These are phyloP conservation scores for Hypoxylon rickii DNA, from an alignment of 495 filamentous ascomycete genomes.

Conservation along the genomic window DNA sequence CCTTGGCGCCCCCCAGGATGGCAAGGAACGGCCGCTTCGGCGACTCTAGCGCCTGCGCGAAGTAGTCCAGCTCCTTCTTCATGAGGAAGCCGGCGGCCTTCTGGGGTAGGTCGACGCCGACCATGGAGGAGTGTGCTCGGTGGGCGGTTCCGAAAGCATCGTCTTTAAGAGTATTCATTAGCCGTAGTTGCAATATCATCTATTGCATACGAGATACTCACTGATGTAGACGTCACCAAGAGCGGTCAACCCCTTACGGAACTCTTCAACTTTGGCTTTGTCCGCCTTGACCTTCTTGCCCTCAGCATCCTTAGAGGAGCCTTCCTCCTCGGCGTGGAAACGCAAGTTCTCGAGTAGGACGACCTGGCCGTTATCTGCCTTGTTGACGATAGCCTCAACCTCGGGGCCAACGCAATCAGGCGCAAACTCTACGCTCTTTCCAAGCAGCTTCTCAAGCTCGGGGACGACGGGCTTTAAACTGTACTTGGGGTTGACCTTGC, in stretches of 20 bases:
- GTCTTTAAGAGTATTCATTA: slow-evolving; percentile 57
- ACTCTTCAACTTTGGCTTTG: slow-evolving; percentile 86
- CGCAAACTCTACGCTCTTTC: slow-evolving; percentile 81
- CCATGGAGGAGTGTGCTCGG: slow-evolving; percentile 98
- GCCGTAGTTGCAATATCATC: no score
- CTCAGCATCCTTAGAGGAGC: slow-evolving; percentile 84
- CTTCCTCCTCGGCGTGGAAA: slow-evolving; percentile 98
- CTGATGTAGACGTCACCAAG: slow-evolving; percentile 97
- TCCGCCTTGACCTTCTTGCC: slow-evolving; percentile 99
- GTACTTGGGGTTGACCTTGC: slow-evolving; percentile 89
- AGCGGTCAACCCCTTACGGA: slow-evolving; percentile 92
- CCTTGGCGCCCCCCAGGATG: slow-evolving; percentile 97
- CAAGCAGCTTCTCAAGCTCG: slow-evolving; percentile 88
- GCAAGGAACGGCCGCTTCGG: slow-evolving; percentile 96
- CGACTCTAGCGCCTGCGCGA: slow-evolving; percentile 92
- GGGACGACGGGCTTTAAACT: slow-evolving; percentile 88
- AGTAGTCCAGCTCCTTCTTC: slow-evolving; percentile 99
- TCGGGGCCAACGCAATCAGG: slow-evolving; percentile 89
- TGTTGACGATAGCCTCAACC: slow-evolving; percentile 86
- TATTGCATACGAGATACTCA: slow-evolving; percentile 58
- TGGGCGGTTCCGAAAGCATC: slow-evolving; percentile 99
- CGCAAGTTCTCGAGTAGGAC: slow-evolving; percentile 96
- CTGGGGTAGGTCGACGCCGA: slow-evolving; percentile 91
- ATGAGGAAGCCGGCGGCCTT: slow-evolving; percentile 97
- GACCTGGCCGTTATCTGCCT: slow-evolving; percentile 79